A percentile compares a stretch with the other conserved stretches of the same genome.
Conservation (phyloP, 1,284 basidiomycete genomes). For the Irpex lacteus region DNA sequence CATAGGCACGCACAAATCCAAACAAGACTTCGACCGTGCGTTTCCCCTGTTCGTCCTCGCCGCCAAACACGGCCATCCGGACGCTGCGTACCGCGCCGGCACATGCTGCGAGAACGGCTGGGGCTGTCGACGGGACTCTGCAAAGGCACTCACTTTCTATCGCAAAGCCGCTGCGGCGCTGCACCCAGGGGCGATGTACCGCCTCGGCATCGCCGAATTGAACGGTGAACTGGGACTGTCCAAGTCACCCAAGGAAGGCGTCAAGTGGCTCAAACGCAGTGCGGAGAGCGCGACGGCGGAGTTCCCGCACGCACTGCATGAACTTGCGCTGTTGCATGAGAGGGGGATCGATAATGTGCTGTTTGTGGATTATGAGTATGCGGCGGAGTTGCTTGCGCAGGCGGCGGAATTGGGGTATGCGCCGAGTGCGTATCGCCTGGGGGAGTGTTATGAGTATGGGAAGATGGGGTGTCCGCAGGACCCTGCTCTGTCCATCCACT, state of each 20-base stretch:
- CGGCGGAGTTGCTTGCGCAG: conserved; percentile 91
- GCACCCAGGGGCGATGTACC: conserved; percentile 96
- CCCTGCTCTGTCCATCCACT: conserved; percentile 95
- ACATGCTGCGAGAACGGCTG: conserved; percentile 99
- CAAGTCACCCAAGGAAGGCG: conserved; percentile 91
- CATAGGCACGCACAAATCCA: conserved; percentile 84
- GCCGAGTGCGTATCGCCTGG: conserved; percentile 92
- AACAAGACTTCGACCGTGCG: conserved; percentile 96
- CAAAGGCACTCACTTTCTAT: conserved; percentile 93
- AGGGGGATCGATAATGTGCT: conserved; percentile 95
- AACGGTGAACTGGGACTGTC: conserved; percentile 92
- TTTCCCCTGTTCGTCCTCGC: conserved; percentile 96
- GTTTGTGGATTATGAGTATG: conserved; percentile 95
- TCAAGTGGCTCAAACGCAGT: conserved; percentile 97
- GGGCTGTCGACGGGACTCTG: conserved; percentile 91
- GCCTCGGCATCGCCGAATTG: conserved; percentile 93
- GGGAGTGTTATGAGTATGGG: conserved; percentile 99
- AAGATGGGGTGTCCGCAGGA: conserved; percentile 99
- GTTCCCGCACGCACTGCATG: conserved; percentile 96
- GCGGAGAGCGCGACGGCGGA: conserved; percentile 94
- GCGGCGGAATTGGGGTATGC: conserved; percentile 96
- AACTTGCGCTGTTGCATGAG: conserved; percentile 92
- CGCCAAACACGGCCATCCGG: conserved; percentile 97
- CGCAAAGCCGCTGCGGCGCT: conserved; percentile 89
- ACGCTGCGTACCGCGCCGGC: conserved; percentile 93